These are phyloP conservation scores for Calonectria pteridis DNA, from an alignment of 2,329 filamentous ascomycete genomes.

Conservation along the genomic window DNA sequence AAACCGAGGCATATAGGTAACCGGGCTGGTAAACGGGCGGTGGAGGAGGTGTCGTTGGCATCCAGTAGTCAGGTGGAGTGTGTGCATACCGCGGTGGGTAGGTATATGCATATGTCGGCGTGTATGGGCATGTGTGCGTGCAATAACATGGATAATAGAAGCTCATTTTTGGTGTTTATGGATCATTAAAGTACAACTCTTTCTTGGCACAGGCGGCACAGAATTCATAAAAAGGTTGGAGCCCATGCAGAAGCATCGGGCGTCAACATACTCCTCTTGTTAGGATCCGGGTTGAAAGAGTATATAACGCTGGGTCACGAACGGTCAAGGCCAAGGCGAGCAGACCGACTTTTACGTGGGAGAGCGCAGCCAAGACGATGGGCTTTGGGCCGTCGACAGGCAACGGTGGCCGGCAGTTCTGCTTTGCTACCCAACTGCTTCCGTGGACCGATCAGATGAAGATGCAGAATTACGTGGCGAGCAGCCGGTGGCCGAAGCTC, in stretches of 20 bases:
- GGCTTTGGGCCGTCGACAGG: not conserved
- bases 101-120: not conserved
- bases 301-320: not conserved
- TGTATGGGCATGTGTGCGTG: not conserved
- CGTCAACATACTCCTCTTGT: not conserved
- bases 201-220: not conserved
- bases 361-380: not conserved
- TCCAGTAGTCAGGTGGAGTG: not conserved
- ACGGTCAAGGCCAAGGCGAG: not conserved
- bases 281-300: not conserved
- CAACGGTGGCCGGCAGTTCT: not conserved
- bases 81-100: not conserved
- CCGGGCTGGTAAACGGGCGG: not conserved
- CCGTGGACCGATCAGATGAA: not conserved
- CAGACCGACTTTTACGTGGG: not conserved
- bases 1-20: not conserved
- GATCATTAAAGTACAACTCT: not conserved
- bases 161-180: not conserved
- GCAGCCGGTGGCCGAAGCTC: not conserved
- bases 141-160: not conserved
- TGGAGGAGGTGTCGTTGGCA: not conserved
- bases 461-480: not conserved
- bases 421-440: not conserved
- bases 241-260: not conserved
- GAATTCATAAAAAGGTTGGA: not conserved